Conservation (phyloP, 768 basidiomycete genomes). For the Naganishia onofrii region DNA sequence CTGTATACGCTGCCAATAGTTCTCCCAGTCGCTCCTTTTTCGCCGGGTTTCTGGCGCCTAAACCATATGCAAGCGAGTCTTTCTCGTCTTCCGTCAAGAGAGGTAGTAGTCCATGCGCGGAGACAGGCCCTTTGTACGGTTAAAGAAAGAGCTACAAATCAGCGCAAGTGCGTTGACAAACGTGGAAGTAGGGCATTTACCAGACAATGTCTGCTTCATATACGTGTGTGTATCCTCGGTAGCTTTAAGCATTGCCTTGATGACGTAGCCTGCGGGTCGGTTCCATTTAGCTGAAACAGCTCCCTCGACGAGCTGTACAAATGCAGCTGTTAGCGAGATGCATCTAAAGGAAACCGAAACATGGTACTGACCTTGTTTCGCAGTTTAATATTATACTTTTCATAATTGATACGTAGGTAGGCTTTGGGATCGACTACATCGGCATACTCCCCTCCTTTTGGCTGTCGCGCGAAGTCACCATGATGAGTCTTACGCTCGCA, state of each 20-base stretch:
- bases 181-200: not conserved
- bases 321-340: not conserved
- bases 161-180: not conserved
- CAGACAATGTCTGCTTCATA: slow-evolving; percentile 34
- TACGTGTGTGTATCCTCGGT: slow-evolving; percentile 50
- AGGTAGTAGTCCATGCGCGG: slow-evolving; percentile 64
- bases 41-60: slow-evolving; percentile 57
- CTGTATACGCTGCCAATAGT: slow-evolving; percentile 75
- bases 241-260: slow-evolving; percentile 68
- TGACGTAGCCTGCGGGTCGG: slow-evolving; percentile 65
- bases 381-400: slow-evolving; percentile 79
- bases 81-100: slow-evolving; percentile 61
- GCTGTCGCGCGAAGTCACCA: not conserved
- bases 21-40: slow-evolving; percentile 61
- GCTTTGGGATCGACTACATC: slow-evolving; percentile 57
- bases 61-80: slow-evolving; percentile 55
- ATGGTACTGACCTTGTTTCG: slow-evolving; percentile 68
- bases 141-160: not conserved
- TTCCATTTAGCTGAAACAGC: slow-evolving; percentile 81
- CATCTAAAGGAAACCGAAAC: not conserved
- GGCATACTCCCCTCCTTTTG: slow-evolving; percentile 17
- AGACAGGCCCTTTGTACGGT: slow-evolving; percentile 51
- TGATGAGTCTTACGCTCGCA: not conserved
- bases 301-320: slow-evolving; percentile 68
- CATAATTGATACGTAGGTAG: slow-evolving; percentile 82